These are phyloP conservation scores for Verbena officinalis DNA, from an alignment of 257 asterid genomes.

Conservation along the genomic window DNA sequence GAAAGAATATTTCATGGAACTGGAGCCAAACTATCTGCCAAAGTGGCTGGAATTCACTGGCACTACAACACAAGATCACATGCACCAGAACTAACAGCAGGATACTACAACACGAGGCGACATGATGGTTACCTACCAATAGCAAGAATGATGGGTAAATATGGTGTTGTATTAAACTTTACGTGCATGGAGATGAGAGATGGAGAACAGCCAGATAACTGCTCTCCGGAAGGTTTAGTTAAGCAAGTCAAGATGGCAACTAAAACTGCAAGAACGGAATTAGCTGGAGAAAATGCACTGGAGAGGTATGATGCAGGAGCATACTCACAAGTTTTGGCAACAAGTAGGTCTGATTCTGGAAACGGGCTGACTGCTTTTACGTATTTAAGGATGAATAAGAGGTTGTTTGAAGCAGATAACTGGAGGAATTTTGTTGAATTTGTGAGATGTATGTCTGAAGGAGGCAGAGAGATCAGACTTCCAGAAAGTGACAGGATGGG, in stretches of 20 bases:
- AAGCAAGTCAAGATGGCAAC: slow-evolving; percentile 83
- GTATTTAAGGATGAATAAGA: slow-evolving; percentile 79
- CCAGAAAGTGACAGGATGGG: slow-evolving; percentile 63
- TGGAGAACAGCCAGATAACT: slow-evolving; percentile 70
- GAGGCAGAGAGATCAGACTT: slow-evolving; percentile 56
- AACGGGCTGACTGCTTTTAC: slow-evolving; percentile 78
- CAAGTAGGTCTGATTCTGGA: slow-evolving; percentile 72
- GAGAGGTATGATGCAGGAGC: slow-evolving; percentile 85
- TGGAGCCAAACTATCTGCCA: slow-evolving; percentile 80
- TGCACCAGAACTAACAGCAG: slow-evolving; percentile 87
- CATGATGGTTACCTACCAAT: slow-evolving; percentile 82
- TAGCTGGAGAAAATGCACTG: slow-evolving; percentile 95
- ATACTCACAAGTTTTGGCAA: slow-evolving; percentile 63
- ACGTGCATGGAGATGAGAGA: slow-evolving; percentile 98
- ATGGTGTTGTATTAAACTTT: slow-evolving; percentile 66
- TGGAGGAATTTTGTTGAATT: slow-evolving; percentile 80
- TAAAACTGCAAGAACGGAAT: slow-evolving; percentile 56
- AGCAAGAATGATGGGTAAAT: slow-evolving; percentile 75
- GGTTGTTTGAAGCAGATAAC: slow-evolving; percentile 72
- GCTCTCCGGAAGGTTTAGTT: slow-evolving; percentile 93
- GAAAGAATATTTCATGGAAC: slow-evolving; percentile 63
- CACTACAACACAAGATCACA: slow-evolving; percentile 91
- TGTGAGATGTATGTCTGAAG: slow-evolving; percentile 74
- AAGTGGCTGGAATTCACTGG: slow-evolving; percentile 96
- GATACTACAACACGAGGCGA: slow-evolving; percentile 82